These are phyloP conservation scores for Hanseniaspora valbyensis DNA, from an alignment of 805 yeast genomes.

Conservation along the genomic window DNA sequence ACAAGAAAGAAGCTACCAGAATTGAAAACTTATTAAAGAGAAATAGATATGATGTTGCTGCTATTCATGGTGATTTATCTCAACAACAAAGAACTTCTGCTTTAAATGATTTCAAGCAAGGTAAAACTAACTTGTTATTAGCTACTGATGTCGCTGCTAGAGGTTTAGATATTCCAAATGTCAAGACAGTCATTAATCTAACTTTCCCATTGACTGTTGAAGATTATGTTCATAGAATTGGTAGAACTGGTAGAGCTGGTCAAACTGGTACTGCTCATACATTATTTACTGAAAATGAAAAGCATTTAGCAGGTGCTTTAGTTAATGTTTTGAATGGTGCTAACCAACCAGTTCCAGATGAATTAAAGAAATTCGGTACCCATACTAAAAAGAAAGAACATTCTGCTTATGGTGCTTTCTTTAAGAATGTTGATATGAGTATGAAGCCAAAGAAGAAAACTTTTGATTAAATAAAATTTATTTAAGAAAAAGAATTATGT, in stretches of 20 bases:
- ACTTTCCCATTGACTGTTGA: slow-evolving; percentile 95
- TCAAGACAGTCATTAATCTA: slow-evolving; percentile 84
- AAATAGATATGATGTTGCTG: slow-evolving; percentile 73
- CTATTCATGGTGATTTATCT: slow-evolving; percentile 90
- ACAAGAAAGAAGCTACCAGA: slow-evolving; percentile 92
- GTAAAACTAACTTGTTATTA: slow-evolving; percentile 60
- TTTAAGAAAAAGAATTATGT: not conserved
- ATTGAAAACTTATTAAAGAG: slow-evolving; percentile 64
- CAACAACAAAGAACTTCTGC: slow-evolving; percentile 90
- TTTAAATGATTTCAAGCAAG: slow-evolving; percentile 70
- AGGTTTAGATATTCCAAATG: slow-evolving; percentile 96
- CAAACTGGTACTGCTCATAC: slow-evolving; percentile 91
- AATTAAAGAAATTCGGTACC: slow-evolving; percentile 85
- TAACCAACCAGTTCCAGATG: slow-evolving; percentile 90
- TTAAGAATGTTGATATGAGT: slow-evolving; percentile 77
- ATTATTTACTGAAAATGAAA: slow-evolving; percentile 90
- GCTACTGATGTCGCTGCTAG: slow-evolving; percentile 99
- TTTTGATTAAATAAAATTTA: slow-evolving; percentile 38
- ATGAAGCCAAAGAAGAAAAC: slow-evolving; percentile 84
- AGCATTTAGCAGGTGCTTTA: slow-evolving; percentile 88
- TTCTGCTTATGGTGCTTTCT: slow-evolving; percentile 96
- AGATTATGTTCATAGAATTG: slow-evolving; percentile 94
- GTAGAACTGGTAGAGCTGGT: slow-evolving; percentile 97
- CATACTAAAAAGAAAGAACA: slow-evolving; percentile 97
- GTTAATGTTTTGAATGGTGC: slow-evolving; percentile 90